Conservation (phyloP, 352 stramenopile genomes). For the Globisporangium spinosum region DNA sequence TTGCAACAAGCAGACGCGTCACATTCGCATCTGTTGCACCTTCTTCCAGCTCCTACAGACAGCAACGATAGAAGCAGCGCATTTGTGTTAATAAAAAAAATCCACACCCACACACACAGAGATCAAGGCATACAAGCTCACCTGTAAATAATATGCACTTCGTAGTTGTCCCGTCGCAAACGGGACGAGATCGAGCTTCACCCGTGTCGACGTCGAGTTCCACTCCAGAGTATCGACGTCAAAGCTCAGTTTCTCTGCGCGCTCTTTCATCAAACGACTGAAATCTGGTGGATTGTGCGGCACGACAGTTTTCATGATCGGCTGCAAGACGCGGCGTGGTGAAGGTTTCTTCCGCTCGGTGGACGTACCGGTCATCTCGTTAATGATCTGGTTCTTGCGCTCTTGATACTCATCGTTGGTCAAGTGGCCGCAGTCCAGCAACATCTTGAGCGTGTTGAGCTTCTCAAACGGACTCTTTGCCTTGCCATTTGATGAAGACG, state of each 20-base stretch:
- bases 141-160: conserved; percentile 77
- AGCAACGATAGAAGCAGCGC: not conserved
- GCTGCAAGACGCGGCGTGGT: conserved; percentile 42
- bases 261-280: conserved; percentile 45
- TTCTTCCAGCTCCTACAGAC: conserved; percentile 32
- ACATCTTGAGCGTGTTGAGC: conserved; percentile 80
- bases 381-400: conserved; percentile 85
- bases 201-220: conserved; percentile 48
- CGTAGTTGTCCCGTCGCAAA: conserved; percentile 79
- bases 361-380: conserved; percentile 82
- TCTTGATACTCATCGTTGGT: conserved; percentile 78
- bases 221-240: conserved; percentile 82
- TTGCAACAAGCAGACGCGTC: conserved; percentile 57
- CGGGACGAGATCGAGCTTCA: conserved; percentile 76
- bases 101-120: not conserved
- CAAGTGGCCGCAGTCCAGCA: conserved; percentile 75
- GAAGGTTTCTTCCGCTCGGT: conserved; percentile 58
- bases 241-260: conserved; percentile 80
- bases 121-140: not conserved
- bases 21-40: conserved; percentile 20
- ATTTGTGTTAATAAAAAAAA: not conserved
- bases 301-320: conserved; percentile 78
- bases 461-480: conserved; percentile 74
- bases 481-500: conserved; percentile 4
- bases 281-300: conserved; percentile 75